Base-by-base conservation (phyloP, 768 basidiomycete genomes). In the Rhodotorula toruloides region DNA sequence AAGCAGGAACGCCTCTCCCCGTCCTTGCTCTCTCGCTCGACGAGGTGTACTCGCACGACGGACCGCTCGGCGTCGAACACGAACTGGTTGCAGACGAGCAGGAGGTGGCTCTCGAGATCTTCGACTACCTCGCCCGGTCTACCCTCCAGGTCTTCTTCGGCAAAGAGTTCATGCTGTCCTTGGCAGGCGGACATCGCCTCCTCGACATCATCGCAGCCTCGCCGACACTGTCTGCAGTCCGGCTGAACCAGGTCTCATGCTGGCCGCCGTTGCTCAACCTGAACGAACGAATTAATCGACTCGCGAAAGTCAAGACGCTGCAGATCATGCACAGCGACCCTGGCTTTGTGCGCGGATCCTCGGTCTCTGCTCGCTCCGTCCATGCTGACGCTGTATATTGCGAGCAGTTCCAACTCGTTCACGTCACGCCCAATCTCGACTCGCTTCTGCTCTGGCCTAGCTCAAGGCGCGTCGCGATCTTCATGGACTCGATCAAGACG, bases 111-210 rank as follows among this genome's bases (percentile, higher is more conserved):
- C 79, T 97, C 76, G 92, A 96, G 76, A 91, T 96, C 72, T 91
- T 91, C 73, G 89, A 93, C 76, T 90, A 94, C 46, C 88, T 98
- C 50, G 93, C 97, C 79, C 91, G 91, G 75, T 85, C 91, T 61
- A 89, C 92, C 53, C 54, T 65, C 22, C 64, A 65, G 56, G 66
- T 67, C 60, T 44, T 67, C 44, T 67, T 67, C 46, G 25, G 62
- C 29, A 58, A 59, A 10, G 37, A 32, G 2, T 6, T 27, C 50
- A 31, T 48, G 17, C 3, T 61, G 21, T 12, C 3, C 32, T 21
- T 9, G 0, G 9, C 6, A 2, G 22, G 22, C 52, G 43, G 32
- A 3, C 3, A 19, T 3, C 2, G 16, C 2, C 22, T 67, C 21
- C 29, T 67, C 37, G 7, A 8, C 16, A 39, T 43, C 11, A 37